Conservation (phyloP, 768 basidiomycete genomes). For the Russula sp. region DNA sequence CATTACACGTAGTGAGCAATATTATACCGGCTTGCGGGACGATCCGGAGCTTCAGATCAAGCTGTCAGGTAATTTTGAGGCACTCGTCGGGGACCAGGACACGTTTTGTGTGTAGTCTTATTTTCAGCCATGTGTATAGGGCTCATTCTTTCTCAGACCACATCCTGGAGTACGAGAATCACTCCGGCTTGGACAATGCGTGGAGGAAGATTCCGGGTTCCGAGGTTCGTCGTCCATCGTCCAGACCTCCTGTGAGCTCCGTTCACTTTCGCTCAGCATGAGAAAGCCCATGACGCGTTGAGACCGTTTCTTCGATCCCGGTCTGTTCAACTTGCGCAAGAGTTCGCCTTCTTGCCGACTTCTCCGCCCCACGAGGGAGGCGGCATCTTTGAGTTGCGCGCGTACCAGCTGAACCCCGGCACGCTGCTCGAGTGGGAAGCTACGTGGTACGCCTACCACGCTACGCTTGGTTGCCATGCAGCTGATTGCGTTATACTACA, state of each 20-base stretch:
- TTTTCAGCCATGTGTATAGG: neutral
- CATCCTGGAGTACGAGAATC: slow-evolving; percentile 93
- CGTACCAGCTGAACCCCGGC: slow-evolving; percentile 84
- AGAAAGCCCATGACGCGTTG: slow-evolving; percentile 62
- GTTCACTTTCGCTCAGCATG: slow-evolving; percentile 42
- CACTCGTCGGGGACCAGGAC: slow-evolving; percentile 84
- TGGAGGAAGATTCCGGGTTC: slow-evolving; percentile 56
- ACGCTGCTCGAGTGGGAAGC: slow-evolving; percentile 92
- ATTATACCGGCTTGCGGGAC: slow-evolving; percentile 75
- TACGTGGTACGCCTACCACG: slow-evolving; percentile 56
- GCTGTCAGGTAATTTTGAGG: slow-evolving; percentile 92
- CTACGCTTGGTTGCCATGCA: neutral
- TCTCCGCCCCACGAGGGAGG: slow-evolving; percentile 81
- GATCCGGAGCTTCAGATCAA: slow-evolving; percentile 74
- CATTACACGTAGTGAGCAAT: slow-evolving; percentile 54
- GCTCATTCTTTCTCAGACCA: slow-evolving; percentile 36
- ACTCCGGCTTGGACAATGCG: slow-evolving; percentile 81
- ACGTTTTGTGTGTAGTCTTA: slow-evolving; percentile 53
- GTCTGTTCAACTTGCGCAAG: slow-evolving; percentile 75
- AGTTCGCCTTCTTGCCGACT: slow-evolving; percentile 94
- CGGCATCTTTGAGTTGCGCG: slow-evolving; percentile 90
- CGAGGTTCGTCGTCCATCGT: slow-evolving; percentile 42
- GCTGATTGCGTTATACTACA: neutral
- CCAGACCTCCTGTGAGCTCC: neutral
- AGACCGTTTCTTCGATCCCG: slow-evolving; percentile 72